These are phyloP conservation scores for Antrodiella citrinella DNA, from an alignment of 768 basidiomycete genomes.

Conservation along the genomic window DNA sequence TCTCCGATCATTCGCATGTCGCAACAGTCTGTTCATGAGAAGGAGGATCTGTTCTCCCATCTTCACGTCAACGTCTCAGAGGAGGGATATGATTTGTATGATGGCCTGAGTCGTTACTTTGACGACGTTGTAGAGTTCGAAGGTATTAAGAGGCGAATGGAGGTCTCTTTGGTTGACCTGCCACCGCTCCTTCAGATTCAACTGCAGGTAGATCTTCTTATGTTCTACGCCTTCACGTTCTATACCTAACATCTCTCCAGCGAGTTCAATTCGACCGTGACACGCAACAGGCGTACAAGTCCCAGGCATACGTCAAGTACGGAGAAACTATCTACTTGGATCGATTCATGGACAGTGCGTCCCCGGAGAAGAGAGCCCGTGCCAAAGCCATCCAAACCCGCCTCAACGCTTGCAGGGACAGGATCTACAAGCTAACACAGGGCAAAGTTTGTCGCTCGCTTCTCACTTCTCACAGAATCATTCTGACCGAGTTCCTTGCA, in stretches of 20 bases:
- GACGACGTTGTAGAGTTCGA: slow-evolving; percentile 84
- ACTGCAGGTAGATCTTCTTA: slow-evolving; percentile 58
- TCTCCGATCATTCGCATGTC: not conserved
- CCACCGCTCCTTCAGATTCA: slow-evolving; percentile 94
- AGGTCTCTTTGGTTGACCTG: slow-evolving; percentile 75
- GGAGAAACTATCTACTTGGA: slow-evolving; percentile 84
- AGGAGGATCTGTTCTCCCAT: slow-evolving; percentile 90
- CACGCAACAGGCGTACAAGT: slow-evolving; percentile 88
- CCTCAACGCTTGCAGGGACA: slow-evolving; percentile 56
- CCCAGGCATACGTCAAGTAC: slow-evolving; percentile 91
- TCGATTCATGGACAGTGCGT: slow-evolving; percentile 77
- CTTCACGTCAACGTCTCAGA: slow-evolving; percentile 89
- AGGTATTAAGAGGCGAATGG: slow-evolving; percentile 81
- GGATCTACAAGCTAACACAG: slow-evolving; percentile 58
- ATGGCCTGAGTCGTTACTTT: slow-evolving; percentile 88
- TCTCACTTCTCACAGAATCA: no score
- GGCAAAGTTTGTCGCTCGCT: slow-evolving; percentile 53
- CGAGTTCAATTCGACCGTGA: slow-evolving; percentile 92
- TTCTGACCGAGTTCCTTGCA: slow-evolving; percentile 1
- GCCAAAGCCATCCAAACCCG: slow-evolving; percentile 65
- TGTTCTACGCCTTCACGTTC: not conserved
- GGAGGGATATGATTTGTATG: slow-evolving; percentile 87
- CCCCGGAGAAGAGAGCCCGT: slow-evolving; percentile 59
- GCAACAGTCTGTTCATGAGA: slow-evolving; percentile 60
- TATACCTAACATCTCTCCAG: slow-evolving; percentile 30